These are phyloP conservation scores for Kwoniella europaea DNA, from an alignment of 768 basidiomycete genomes.

Conservation along the genomic window DNA sequence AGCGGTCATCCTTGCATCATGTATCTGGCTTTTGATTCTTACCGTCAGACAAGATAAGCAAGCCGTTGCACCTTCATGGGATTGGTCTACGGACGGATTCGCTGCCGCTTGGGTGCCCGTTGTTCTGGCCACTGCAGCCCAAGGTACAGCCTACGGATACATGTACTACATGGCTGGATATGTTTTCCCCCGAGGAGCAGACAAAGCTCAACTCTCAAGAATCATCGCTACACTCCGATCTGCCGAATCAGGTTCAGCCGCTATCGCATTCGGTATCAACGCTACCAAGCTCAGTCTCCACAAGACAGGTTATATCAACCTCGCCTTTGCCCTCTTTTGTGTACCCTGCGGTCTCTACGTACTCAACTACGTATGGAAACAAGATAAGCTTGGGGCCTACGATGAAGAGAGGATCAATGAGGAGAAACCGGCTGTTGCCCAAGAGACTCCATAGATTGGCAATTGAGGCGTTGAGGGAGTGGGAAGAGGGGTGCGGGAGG, in stretches of 20 bases:
- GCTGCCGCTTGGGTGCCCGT: constrained; percentile 18
- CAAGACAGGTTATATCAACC: constrained; percentile 25
- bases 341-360: constrained; percentile 25
- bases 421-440: constrained; percentile 1
- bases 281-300: constrained; percentile 17
- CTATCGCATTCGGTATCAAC: constrained; percentile 30
- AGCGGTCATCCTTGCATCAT: constrained; percentile 16
- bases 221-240: constrained; percentile 29
- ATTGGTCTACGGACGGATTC: constrained; percentile 23
- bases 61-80: constrained; percentile 11
- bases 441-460: constrained; percentile 4
- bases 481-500: neutral
- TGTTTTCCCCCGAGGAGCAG: constrained; percentile 17
- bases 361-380: constrained; percentile 20
- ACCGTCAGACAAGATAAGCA: constrained; percentile 6
- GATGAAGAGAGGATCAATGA: constrained; percentile 15
- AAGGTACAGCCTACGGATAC: constrained; percentile 21
- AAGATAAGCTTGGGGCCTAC: constrained; percentile 24
- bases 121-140: constrained; percentile 8
- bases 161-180: constrained; percentile 20
- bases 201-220: constrained; percentile 14
- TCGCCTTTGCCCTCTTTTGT: constrained; percentile 19
- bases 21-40: constrained; percentile 22
- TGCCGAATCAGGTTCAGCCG: constrained; percentile 28
- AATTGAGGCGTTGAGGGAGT: neutral